These are phyloP conservation scores for Fusarium zealandicum DNA, from an alignment of 2,329 filamentous ascomycete genomes.

Conservation along the genomic window DNA sequence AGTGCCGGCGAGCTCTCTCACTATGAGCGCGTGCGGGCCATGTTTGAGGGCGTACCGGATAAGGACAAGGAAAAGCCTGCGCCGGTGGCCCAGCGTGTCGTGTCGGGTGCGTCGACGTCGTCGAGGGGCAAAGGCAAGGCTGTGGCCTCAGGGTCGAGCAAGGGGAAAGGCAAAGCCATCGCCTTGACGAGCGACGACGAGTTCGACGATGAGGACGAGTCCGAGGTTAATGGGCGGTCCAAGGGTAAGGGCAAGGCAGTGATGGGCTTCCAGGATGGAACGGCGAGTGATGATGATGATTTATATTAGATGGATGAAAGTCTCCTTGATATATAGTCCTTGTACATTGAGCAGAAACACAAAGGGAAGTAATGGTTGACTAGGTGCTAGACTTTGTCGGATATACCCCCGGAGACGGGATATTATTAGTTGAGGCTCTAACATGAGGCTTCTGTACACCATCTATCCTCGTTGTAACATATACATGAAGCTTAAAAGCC, in stretches of 20 bases:
- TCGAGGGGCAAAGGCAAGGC: constrained; percentile 46
- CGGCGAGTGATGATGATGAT: constrained; percentile 64
- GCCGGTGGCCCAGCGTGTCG: constrained; percentile 33
- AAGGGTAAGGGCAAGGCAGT: constrained; percentile 66
- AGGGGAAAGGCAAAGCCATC: constrained; percentile 47
- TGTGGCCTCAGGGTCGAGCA: constrained; percentile 34
- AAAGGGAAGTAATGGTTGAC: constrained; percentile 13
- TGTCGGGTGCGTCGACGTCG: constrained; percentile 41
- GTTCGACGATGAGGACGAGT: constrained; percentile 46
- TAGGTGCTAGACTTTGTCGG: constrained; percentile 19
- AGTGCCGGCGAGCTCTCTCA: constrained; percentile 91
- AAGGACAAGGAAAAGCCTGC: constrained; percentile 49
- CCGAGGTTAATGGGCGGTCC: constrained; percentile 44
- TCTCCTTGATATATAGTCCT: constrained; percentile 17
- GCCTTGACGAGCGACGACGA: constrained; percentile 45
- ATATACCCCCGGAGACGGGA: constrained; percentile 32
- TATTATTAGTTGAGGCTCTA: constrained; percentile 23
- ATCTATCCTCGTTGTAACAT: constrained; percentile 7
- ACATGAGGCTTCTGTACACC: constrained; percentile 19
- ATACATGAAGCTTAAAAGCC: no score
- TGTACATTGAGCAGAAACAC: constrained; percentile 19
- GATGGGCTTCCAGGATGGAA: constrained; percentile 59
- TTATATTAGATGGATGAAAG: constrained; percentile 53
- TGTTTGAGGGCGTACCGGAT: constrained; percentile 72
- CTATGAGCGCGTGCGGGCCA: constrained; percentile 82